Evolutionary conservation across 2,329 filamentous ascomycete genomes (phyloP).

Genomic region (Fulvia fulva): DNA sequence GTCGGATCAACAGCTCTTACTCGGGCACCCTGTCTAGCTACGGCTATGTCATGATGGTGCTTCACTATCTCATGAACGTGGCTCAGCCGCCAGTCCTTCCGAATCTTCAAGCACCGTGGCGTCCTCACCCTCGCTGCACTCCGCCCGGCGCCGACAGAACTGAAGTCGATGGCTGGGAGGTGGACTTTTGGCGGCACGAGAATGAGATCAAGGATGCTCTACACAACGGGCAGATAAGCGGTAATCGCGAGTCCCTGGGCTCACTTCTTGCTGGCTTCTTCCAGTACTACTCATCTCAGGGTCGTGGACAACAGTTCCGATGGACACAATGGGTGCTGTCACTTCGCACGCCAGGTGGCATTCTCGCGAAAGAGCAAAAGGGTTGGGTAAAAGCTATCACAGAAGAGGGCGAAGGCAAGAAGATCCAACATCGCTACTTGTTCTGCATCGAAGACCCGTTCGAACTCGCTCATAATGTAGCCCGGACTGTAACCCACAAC

Average conservation of each 20-base stretch:
- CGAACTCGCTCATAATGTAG: conserved; percentile 82
- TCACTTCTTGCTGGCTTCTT: conserved; percentile 78
- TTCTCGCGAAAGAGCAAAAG: conserved; percentile 71
- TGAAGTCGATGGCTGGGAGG: conserved; percentile 54
- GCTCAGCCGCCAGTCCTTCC: conserved; percentile 76
- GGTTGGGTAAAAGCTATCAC: conserved; percentile 84
- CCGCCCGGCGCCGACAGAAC: conserved; percentile 22
- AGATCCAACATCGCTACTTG: conserved; percentile 74
- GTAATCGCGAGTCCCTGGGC: conserved; percentile 67
- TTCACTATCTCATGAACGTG: conserved; percentile 85
- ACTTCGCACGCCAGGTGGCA: conserved; percentile 64
- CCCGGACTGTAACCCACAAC: conserved; percentile 76
- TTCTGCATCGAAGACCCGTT: conserved; percentile 93
- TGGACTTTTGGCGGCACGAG: conserved; percentile 77
- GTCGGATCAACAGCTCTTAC: conserved; percentile 83
- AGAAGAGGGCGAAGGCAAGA: conserved; percentile 51
- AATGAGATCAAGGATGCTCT: conserved; percentile 62
- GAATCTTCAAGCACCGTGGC: conserved; percentile 65
- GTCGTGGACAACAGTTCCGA: conserved; percentile 63
- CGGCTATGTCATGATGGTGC: conserved; percentile 85
- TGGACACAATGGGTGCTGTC: conserved; percentile 80
- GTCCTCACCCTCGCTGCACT: conserved; percentile 38
- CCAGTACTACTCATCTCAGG: conserved; percentile 67
- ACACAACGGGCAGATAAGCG: conserved; percentile 55
- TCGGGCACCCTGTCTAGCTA: conserved; percentile 84